Base-by-base conservation (phyloP, 768 basidiomycete species). In the Auriscalpium microsporum region DNA sequence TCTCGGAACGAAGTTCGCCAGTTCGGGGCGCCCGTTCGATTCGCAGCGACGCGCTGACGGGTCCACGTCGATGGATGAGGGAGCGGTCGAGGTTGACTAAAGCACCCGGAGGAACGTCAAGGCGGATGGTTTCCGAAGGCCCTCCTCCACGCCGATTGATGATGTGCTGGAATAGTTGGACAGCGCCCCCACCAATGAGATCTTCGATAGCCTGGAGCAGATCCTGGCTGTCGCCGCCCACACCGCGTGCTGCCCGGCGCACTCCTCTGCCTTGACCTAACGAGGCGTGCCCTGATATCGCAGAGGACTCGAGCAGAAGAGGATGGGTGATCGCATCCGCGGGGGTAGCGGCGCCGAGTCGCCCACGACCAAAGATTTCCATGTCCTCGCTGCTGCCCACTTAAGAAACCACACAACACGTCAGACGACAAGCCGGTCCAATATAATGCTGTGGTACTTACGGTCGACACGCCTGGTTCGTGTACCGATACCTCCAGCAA, bases 141-240 rank as follows among this genome's bases (percentile, higher is more conserved):
- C 74, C 78, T 45, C 76, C 77, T 0, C 75, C 75, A 16, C 77
- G 75, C 28, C 80, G 81, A 49, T 80, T 75, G 62, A 94, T 80
- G 47, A 95, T 78, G 48, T 92, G 87, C 53, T 94, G 87, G 62
- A 96, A 79, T 28, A 94, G 74, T 63, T 94, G 91, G 16, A 86
- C 77, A 8, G 88, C 88, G 23, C 88, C 87, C 10, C 82, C 82
- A 0, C 90, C 89, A 53, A 94, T 82, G 53, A 92, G 81, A 56
- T 86, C 83, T 57, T 92, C 86, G 45, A 96, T 82, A 14, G 84
- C 87, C 57, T 86, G 82, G 21, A 90, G 70, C 45, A 93, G 73
- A 47, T 87, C 84, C 40, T 67, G 63, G 48, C 72, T 77, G 50
- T 62, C 64, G 14, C 77, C 73, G 46, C 79, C 70, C 48, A 80